phyloP scores from a whole-genome alignment of 1,139 yeast genomes.

The Eremothecium cymbalariae region DNA sequence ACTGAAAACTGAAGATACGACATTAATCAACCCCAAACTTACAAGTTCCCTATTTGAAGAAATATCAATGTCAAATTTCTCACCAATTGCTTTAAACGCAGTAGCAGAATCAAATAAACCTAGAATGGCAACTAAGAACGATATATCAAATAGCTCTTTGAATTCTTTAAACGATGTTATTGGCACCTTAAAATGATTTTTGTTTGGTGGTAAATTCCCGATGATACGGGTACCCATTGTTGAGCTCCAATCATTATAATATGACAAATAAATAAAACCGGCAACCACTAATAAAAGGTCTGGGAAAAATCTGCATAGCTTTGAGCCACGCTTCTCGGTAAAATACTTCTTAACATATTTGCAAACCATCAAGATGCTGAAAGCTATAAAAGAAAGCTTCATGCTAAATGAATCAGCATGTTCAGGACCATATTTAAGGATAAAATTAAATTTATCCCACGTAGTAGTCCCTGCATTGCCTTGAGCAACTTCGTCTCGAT shows the following conservation, averaged over 20 bases:
- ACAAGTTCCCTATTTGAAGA: conserved; percentile 70
- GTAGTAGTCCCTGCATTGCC: conserved; percentile 42
- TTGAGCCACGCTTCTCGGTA: conserved; percentile 15
- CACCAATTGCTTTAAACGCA: conserved; percentile 75
- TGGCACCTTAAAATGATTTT: conserved; percentile 43
- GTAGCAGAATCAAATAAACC: conserved; percentile 94
- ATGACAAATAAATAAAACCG: conserved; percentile 51
- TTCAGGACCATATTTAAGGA: conserved; percentile 37
- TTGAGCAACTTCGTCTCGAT: conserved; percentile 32
- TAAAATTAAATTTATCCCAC: conserved; percentile 56
- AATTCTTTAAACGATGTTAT: conserved; percentile 33
- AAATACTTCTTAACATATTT: conserved; percentile 39
- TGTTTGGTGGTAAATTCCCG: conserved; percentile 50
- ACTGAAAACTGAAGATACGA: conserved; percentile 57
- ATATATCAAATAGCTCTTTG: conserved; percentile 41
- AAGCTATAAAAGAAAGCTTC: conserved; percentile 43
- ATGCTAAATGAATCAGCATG: conserved; percentile 45
- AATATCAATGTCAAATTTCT: conserved; percentile 55
- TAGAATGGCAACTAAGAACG: conserved; percentile 72
- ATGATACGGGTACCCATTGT: conserved; percentile 53
- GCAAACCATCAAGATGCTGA: conserved; percentile 37
- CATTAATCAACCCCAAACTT: conserved; percentile 73
- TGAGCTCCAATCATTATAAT: conserved; percentile 45
- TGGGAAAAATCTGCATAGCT: conserved; percentile 46
- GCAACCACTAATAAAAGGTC: conserved; percentile 75